These are phyloP conservation scores for Raffaelea albimanens DNA, from an alignment of 2,329 filamentous ascomycete species.

Conservation along the genomic window DNA sequence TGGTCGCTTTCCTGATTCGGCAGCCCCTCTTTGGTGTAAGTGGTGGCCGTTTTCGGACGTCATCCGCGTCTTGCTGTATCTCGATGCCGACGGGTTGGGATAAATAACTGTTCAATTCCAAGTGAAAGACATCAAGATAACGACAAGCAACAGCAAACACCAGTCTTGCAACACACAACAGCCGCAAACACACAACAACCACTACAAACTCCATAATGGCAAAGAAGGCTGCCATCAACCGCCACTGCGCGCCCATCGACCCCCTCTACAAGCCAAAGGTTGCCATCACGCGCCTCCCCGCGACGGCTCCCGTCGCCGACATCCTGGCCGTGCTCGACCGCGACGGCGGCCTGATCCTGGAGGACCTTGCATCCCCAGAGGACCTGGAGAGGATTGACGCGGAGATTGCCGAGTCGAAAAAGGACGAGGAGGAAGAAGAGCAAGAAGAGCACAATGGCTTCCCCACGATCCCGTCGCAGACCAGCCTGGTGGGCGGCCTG, in stretches of 20 bases:
- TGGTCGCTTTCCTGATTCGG: neutral
- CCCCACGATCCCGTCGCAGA: neutral
- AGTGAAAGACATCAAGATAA: neutral
- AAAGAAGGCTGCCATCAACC: neutral
- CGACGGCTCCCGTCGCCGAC: neutral
- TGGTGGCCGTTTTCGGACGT: no score
- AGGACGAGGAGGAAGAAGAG: neutral
- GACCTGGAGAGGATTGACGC: neutral
- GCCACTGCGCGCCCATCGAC: neutral
- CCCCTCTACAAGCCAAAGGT: neutral
- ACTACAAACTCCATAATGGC: neutral
- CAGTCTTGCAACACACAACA: no score
- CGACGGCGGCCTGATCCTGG: slow-evolving; percentile 1
- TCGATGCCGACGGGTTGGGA: neutral
- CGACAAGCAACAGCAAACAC: neutral
- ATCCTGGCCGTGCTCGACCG: neutral
- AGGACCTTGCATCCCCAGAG: neutral
- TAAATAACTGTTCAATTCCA: neutral
- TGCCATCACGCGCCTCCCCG: neutral
- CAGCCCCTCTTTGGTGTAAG: no score
- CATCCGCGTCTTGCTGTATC: neutral
- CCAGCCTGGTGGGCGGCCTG: neutral
- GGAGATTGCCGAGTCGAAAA: neutral
- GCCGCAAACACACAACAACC: neutral
- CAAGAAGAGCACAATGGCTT: neutral